These are phyloP conservation scores for Penicillium samsonianum DNA, from an alignment of 495 filamentous ascomycete species.

Conservation along the genomic window DNA sequence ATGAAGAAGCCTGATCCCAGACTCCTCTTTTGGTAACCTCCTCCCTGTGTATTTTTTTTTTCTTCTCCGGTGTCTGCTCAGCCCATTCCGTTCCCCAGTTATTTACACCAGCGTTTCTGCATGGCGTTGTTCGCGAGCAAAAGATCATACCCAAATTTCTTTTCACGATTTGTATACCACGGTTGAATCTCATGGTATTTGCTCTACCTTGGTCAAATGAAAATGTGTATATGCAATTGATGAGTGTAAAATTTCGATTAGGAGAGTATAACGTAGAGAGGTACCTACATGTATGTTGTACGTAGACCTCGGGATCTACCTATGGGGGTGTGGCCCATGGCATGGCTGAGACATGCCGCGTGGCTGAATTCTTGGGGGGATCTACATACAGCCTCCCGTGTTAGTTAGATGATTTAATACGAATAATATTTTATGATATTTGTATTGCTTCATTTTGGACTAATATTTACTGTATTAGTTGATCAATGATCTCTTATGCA, in stretches of 20 bases:
- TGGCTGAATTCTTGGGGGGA: neutral
- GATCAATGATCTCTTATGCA: neutral
- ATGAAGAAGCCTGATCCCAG: slow-evolving; percentile 36
- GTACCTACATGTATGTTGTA: too few relatives aligned
- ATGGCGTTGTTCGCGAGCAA: slow-evolving; percentile 35
- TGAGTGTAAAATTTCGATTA: neutral
- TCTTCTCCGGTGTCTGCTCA: neutral
- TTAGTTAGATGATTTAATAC: neutral
- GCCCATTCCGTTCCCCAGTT: slow-evolving; percentile 11
- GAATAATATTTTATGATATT: neutral
- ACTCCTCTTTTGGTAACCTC: neutral
- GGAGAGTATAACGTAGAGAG: neutral
- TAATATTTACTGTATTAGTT: neutral
- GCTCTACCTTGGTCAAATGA: neutral
- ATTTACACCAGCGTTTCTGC: slow-evolving; percentile 27
- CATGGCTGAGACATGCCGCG: neutral
- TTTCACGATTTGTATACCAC: slow-evolving; percentile 16
- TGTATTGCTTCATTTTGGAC: neutral
- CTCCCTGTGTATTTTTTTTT: slow-evolving; percentile 13
- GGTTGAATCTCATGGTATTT: slow-evolving; percentile 8
- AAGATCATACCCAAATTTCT: slow-evolving; percentile 37
- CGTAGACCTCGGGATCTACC: too few relatives aligned
- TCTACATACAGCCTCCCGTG: neutral
- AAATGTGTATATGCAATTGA: slow-evolving; percentile 7
- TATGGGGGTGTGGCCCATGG: neutral